These are phyloP conservation scores for Puya raimondii DNA, from an alignment of 176 grass and related monocot species.

Conservation along the genomic window DNA sequence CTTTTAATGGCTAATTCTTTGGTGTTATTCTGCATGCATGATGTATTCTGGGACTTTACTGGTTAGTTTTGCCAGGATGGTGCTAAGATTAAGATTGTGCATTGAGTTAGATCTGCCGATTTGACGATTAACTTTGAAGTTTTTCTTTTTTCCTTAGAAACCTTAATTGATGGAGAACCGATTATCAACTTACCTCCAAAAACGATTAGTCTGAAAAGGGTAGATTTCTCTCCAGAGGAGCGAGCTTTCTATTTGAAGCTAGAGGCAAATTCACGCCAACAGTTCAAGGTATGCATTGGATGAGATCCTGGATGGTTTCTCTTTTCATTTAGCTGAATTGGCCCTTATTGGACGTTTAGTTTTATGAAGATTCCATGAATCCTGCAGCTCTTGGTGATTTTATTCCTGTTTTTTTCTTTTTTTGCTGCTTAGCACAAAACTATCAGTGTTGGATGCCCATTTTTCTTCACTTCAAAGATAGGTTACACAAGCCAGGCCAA, in stretches of 20 bases:
- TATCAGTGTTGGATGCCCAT: no score
- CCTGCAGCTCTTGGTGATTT: background rate
- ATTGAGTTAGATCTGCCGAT: slow-evolving; percentile 18
- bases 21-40: no score
- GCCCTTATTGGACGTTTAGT: background rate
- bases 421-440: no score
- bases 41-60: no score
- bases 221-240: slow-evolving; percentile 83
- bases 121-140: slow-evolving; percentile 9
- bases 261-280: slow-evolving; percentile 79
- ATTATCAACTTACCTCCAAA: slow-evolving; percentile 92
- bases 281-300: slow-evolving; percentile 67
- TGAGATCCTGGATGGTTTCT: slow-evolving; percentile 3
- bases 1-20: no score
- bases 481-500: no score
- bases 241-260: slow-evolving; percentile 82
- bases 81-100: no score
- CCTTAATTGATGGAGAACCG: slow-evolving; percentile 75
- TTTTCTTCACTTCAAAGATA: no score
- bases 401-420: no score
- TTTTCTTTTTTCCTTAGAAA: slow-evolving; percentile 38
- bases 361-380: background rate
- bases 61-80: no score
- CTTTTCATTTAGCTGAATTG: background rate
- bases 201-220: slow-evolving; percentile 64